These are phyloP conservation scores for Podila clonocystis DNA, from an alignment of 192 early-diverging fungal species.

Conservation along the genomic window DNA sequence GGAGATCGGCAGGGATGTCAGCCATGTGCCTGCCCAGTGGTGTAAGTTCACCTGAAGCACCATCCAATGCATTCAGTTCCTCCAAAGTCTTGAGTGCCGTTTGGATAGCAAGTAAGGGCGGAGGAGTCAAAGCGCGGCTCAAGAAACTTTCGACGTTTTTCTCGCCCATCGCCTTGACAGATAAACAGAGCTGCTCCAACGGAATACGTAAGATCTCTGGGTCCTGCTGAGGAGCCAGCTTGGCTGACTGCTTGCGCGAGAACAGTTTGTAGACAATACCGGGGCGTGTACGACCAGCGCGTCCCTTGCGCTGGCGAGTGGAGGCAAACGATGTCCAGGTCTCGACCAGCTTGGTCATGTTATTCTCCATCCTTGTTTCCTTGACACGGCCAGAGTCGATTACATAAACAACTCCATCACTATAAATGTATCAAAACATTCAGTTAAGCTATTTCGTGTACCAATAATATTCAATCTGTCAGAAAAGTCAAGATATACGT, in stretches of 20 bases:
- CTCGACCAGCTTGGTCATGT: slow-evolving; percentile 69
- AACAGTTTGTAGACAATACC: slow-evolving; percentile 84
- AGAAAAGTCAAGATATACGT: neutral
- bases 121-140: slow-evolving; percentile 71
- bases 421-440: slow-evolving; percentile 51
- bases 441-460: neutral
- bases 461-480: neutral
- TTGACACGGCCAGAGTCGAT: slow-evolving; percentile 77
- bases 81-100: slow-evolving; percentile 68
- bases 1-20: slow-evolving; percentile 77
- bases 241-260: slow-evolving; percentile 55
- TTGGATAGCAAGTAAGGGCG: slow-evolving; percentile 63
- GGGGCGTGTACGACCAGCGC: slow-evolving; percentile 83
- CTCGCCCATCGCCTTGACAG: slow-evolving; percentile 74
- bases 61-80: slow-evolving; percentile 66
- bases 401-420: slow-evolving; percentile 79
- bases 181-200: slow-evolving; percentile 85
- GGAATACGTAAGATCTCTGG: slow-evolving; percentile 87
- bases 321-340: slow-evolving; percentile 63
- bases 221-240: slow-evolving; percentile 67
- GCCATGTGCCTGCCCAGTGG: slow-evolving; percentile 77
- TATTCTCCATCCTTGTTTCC: slow-evolving; percentile 67
- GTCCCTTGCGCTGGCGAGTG: slow-evolving; percentile 71
- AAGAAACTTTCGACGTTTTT: slow-evolving; percentile 66
- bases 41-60: slow-evolving; percentile 61